Evolutionary conservation across 176 grass and related monocot species (phyloP).

Genomic region (Metroxylon sagu): DNA sequence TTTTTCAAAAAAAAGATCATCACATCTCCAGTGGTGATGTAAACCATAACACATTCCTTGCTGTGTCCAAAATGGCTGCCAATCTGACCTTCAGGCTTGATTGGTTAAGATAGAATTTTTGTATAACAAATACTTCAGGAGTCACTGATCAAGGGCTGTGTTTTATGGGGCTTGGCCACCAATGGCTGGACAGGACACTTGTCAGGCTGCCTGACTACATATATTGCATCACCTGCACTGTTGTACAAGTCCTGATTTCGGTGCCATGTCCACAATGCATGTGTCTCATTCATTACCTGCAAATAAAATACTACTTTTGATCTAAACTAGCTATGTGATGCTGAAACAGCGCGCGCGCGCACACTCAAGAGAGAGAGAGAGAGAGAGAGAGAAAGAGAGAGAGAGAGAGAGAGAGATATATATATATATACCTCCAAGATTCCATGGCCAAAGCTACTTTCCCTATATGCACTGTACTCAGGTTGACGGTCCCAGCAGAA

Average conservation of each 20-base stretch:
- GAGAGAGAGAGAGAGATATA: background rate
- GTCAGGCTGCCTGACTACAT: conserved; percentile 53
- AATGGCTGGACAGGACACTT: conserved; percentile 27
- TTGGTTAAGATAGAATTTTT: no score
- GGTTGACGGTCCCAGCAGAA: conserved; percentile 85
- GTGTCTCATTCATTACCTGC: conserved; percentile 78
- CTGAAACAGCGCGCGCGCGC: no score
- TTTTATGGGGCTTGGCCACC: no score
- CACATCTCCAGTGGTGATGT: no score
- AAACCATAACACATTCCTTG: no score
- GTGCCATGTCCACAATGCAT: conserved; percentile 87
- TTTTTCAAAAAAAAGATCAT: no score
- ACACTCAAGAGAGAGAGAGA: conserved; percentile 2
- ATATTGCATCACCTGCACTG: conserved; percentile 51
- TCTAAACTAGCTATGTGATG: no score
- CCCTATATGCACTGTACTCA: conserved; percentile 63
- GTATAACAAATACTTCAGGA: no score
- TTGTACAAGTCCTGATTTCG: conserved; percentile 59
- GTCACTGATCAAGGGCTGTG: no score
- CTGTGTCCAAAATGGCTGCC: no score
- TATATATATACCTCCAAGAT: conserved; percentile 88
- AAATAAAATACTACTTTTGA: background rate
- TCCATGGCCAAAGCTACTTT: conserved; percentile 84
- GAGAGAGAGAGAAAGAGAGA: no score
- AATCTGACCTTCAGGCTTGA: no score